Percentiles rank a stretch among this genome's conserved stretches.
Evolutionary conservation across 768 basidiomycete genomes (phyloP).

Genomic region (Calocybe gangraenosa): DNA sequence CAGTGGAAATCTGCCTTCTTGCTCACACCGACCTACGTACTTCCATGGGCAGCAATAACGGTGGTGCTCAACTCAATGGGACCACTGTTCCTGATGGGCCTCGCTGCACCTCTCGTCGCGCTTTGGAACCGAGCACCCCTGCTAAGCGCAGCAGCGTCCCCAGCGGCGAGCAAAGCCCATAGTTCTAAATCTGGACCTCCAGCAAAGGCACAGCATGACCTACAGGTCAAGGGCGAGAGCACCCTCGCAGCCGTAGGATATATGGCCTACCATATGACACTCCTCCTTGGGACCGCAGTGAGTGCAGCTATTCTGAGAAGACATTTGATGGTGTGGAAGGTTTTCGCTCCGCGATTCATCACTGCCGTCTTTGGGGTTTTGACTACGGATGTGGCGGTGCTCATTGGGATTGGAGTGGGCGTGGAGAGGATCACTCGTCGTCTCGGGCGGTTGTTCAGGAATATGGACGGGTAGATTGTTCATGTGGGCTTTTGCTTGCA

Average conservation of each 20-base stretch:
- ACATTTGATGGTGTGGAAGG: conserved; percentile 98
- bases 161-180: background rate
- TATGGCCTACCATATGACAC: conserved; percentile 62
- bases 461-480: background rate
- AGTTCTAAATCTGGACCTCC: background rate
- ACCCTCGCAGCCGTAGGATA: conserved; percentile 57
- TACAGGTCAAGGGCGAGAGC: conserved; percentile 32
- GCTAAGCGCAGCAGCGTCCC: background rate
- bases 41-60: conserved; percentile 71
- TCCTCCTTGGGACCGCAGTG: conserved; percentile 67
- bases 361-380: conserved; percentile 60
- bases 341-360: conserved; percentile 96
- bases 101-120: conserved; percentile 68
- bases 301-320: conserved; percentile 73
- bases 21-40: conserved; percentile 61
- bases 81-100: conserved; percentile 57
- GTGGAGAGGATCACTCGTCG: conserved; percentile 36
- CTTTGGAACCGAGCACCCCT: conserved; percentile 82
- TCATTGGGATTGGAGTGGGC: conserved; percentile 62
- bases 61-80: conserved; percentile 79
- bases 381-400: conserved; percentile 63
- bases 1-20: conserved; percentile 97
- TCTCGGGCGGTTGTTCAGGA: conserved; percentile 23
- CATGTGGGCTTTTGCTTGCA: background rate
- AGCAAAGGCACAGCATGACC: conserved; percentile 21